Base-by-base conservation (phyloP, 208 protist genomes). In the Perkinsela sp. region DNA sequence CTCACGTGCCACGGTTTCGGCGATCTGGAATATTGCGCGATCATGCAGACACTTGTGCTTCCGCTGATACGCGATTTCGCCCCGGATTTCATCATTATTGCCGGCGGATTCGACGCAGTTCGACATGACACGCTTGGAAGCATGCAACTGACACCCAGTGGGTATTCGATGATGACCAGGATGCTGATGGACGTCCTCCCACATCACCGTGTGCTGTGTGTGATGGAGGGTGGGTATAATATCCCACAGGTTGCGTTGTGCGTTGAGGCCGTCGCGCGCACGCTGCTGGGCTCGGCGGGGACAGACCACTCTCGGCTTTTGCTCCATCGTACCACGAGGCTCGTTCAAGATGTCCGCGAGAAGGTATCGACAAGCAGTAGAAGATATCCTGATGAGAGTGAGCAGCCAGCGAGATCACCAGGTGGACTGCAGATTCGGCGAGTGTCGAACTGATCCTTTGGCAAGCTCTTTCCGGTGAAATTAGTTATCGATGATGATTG, bases 81-180 rank as follows among this genome's bases (percentile, higher is more conserved):
- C 1, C 93, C 94, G 0, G 82, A 94, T 65, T 30, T 96, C 31
- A 80, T 96, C 16, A 73, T 97, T 68, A 73, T 97, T 31, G 90
- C 86, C 71, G 88, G 80, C 30, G 94, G 94, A n/a, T 96, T 96
- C 70, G 94, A 97, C 75, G 88, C 88, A 29, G 90, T 84, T 2
- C 69, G 75, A n/a, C 91, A 89, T 0, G 93, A 97, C 74, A 73
- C 90, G n/a, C 77, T 96, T 0, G 93, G 92, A 6, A 80, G 77
- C 28, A 92, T 92, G 86, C 67, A 71, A 1, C 29, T 93, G 15
- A 79, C 82, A 29, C 72, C 83, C 0, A 82, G 78, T 13, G 86
- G 86, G 13, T 92, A 82, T 74, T 84, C 80, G 69, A 13, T 80
- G 29, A 90, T 93, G 77, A 90, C 83, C 2, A 74, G 73, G 30